These are phyloP conservation scores for Citrus unshiu DNA, from an alignment of 345 rosid species.

Conservation along the genomic window DNA sequence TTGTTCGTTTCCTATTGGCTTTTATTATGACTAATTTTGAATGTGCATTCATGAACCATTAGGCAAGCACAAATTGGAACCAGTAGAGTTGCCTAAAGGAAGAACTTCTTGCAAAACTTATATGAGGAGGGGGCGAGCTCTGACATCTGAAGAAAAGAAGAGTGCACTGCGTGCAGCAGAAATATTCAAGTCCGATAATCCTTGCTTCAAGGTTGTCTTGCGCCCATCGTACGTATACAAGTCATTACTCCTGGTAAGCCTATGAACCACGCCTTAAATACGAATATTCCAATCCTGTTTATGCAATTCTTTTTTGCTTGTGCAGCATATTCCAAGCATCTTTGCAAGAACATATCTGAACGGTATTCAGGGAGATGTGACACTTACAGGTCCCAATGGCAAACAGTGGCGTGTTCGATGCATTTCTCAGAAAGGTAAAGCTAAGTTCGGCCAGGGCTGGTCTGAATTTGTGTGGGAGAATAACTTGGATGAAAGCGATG, in stretches of 20 bases:
- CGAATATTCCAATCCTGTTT: not conserved
- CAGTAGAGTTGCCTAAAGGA: not conserved
- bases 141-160: conserved; percentile 26
- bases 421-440: conserved; percentile 19
- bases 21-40: conserved; percentile 2
- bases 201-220: conserved; percentile 36
- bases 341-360: conserved; percentile 44
- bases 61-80: conserved; percentile 5
- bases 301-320: not conserved
- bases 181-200: conserved; percentile 28
- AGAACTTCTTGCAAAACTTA: not conserved
- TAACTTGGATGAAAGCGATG: conserved; percentile 55
- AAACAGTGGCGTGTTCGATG: conserved; percentile 52
- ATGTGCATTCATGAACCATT: conserved; percentile 1
- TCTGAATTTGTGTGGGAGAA: conserved; percentile 45
- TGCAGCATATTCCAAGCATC: conserved; percentile 50
- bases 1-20: not conserved
- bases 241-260: conserved; percentile 32
- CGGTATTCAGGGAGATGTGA: conserved; percentile 33
- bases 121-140: conserved; percentile 22
- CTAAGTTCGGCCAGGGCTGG: conserved; percentile 56
- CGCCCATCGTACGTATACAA: conserved; percentile 31
- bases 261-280: not conserved
- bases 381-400: conserved; percentile 37
- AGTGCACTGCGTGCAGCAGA: conserved; percentile 25